A percentile compares a stretch with the other conserved stretches of the same genome.
Evolutionary conservation across 305 asterid species (phyloP).

Genomic region (Stenogyne calaminthoides): DNA sequence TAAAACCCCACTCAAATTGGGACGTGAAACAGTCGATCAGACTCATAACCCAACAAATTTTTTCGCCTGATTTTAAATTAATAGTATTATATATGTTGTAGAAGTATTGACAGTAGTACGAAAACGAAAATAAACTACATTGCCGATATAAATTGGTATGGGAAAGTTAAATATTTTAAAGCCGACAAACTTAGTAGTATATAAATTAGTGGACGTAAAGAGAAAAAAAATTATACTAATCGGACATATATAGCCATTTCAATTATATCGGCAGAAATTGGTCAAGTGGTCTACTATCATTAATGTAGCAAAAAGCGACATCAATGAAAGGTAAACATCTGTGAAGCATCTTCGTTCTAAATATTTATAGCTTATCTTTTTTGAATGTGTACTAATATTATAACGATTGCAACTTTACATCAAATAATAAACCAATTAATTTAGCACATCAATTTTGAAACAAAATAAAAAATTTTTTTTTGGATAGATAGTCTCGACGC

Average conservation of each 20-base stretch:
- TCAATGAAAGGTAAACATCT: slow-evolving; percentile 11
- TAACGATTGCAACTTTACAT: slow-evolving; percentile 5
- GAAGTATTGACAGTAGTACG: too few relatives aligned
- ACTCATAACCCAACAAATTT: too few relatives aligned
- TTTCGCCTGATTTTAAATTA: too few relatives aligned
- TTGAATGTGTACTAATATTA: background rate
- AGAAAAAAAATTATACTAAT: background rate
- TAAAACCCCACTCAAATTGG: too few relatives aligned
- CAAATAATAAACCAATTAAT: background rate
- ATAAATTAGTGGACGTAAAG: background rate
- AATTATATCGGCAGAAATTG: background rate
- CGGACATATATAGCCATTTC: background rate
- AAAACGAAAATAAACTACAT: background rate
- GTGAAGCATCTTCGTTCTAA: background rate
- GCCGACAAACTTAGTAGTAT: background rate
- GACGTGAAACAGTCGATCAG: too few relatives aligned
- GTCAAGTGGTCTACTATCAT: background rate
- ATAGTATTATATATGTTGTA: too few relatives aligned
- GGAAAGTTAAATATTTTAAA: background rate
- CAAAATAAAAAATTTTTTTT: background rate
- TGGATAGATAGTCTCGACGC: background rate
- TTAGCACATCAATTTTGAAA: slow-evolving; percentile 8
- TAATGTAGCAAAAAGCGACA: background rate
- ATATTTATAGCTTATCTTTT: slow-evolving; percentile 16
- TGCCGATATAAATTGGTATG: background rate